These are phyloP conservation scores for Linderina pennispora DNA, from an alignment of 192 early-diverging fungal genomes.

Conservation along the genomic window DNA sequence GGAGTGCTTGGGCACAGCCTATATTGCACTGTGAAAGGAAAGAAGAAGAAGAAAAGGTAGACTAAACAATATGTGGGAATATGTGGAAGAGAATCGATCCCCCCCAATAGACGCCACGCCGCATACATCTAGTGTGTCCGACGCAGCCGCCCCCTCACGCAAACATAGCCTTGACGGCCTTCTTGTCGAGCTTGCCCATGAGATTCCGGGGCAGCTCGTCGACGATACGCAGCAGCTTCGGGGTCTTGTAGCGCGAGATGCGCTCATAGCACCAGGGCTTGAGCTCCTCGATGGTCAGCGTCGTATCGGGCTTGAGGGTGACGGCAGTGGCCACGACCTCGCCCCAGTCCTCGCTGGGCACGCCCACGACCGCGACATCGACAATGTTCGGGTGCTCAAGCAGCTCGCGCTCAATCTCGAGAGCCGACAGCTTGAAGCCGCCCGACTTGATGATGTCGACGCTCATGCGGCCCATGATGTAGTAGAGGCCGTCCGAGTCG, in stretches of 20 bases:
- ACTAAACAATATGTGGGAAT: no score
- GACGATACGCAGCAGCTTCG: conserved; percentile 45
- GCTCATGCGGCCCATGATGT: conserved; percentile 74
- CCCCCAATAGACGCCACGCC: no score
- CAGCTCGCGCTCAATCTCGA: conserved; percentile 80
- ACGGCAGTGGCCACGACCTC: conserved; percentile 67
- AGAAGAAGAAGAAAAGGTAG: no score
- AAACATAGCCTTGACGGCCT: conserved; percentile 57
- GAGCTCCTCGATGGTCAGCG: conserved; percentile 29
- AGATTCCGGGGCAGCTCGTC: conserved; percentile 71
- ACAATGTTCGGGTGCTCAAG: conserved; percentile 52
- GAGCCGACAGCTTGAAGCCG: conserved; percentile 78
- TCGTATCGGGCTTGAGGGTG: conserved; percentile 28
- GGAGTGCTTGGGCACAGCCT: no score
- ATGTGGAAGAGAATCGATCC: no score
- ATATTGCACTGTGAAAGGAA: no score
- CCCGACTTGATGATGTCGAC: conserved; percentile 88
- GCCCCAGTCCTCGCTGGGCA: conserved; percentile 72
- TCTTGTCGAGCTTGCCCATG: conserved; percentile 90
- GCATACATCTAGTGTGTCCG: no score
- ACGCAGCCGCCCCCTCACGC: no score
- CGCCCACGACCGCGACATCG: conserved; percentile 71
- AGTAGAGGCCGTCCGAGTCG: conserved; percentile 50
- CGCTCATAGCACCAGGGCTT: conserved; percentile 49
- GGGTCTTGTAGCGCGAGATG: conserved; percentile 76